Evolutionary conservation across 495 filamentous ascomycete genomes (phyloP).

Genomic region (Geopyxis carbonaria): DNA sequence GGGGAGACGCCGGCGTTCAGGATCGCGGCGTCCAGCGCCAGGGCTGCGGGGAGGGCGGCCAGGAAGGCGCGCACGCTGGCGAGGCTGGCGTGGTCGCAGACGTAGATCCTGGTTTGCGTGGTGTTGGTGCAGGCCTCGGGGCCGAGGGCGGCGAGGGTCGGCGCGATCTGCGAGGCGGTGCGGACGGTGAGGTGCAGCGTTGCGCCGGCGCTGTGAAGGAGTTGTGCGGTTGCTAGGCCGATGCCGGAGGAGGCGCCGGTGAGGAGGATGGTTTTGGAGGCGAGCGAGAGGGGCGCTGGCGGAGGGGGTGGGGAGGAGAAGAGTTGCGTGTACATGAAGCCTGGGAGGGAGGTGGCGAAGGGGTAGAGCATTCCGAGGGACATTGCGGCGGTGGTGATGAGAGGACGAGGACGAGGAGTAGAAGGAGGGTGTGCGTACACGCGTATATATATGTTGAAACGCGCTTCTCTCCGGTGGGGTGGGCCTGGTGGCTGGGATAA

Average conservation of each 20-base stretch:
- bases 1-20: background rate
- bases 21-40: background rate
- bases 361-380: too few species aligned
- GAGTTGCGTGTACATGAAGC: background rate
- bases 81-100: background rate
- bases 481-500: too few species aligned
- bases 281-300: background rate
- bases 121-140: background rate
- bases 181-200: background rate
- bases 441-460: too few species aligned
- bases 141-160: background rate
- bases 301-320: too few species aligned
- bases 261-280: background rate
- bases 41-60: background rate
- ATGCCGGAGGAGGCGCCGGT: background rate
- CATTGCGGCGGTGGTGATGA: too few species aligned
- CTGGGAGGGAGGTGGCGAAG: background rate
- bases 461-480: too few species aligned
- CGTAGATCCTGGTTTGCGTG: background rate
- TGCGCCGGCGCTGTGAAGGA: background rate
- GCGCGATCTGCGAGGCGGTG: background rate
- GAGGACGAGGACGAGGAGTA: too few species aligned
- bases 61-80: background rate
- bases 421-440: too few species aligned
- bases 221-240: background rate